Evolutionary conservation across 768 basidiomycete species (phyloP).

Genomic region (Boletus sensibilis): DNA sequence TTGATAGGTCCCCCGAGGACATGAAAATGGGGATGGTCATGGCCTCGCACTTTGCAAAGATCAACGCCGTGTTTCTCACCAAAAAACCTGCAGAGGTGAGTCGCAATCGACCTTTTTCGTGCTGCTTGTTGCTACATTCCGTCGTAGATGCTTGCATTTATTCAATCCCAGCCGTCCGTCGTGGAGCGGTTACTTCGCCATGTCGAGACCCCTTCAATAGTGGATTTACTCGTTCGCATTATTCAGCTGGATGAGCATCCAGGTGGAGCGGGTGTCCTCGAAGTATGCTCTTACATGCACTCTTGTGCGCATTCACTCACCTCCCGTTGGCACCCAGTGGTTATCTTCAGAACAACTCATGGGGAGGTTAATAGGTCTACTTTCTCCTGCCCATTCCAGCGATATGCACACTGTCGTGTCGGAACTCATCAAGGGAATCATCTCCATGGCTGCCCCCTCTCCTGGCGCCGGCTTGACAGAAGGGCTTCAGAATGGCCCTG

Average conservation of each 20-base stretch:
- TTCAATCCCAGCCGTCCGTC: constrained; percentile 77
- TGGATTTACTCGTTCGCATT: constrained; percentile 87
- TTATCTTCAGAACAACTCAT: constrained; percentile 83
- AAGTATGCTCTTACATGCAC: constrained; percentile 58
- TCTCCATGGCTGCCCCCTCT: constrained; percentile 89
- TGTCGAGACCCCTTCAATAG: constrained; percentile 86
- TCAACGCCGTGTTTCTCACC: constrained; percentile 82
- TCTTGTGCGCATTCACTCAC: constrained; percentile 30
- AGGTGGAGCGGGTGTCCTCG: constrained; percentile 77
- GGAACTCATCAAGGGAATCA: constrained; percentile 91
- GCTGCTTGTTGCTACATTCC: constrained; percentile 15
- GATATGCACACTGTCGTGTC: constrained; percentile 84
- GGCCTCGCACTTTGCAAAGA: constrained; percentile 92
- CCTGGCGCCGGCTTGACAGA: constrained; percentile 73
- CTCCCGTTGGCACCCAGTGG: constrained; percentile 60
- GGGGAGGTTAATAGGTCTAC: constrained; percentile 71
- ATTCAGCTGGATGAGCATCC: constrained; percentile 87
- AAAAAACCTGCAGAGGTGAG: constrained; percentile 88
- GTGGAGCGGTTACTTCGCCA: constrained; percentile 81
- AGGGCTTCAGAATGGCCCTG: constrained; percentile 64
- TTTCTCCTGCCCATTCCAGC: constrained; percentile 73
- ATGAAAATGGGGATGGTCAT: constrained; percentile 86
- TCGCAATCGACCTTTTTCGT: constrained; percentile 20
- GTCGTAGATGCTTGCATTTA: constrained; percentile 86
- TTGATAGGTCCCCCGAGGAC: constrained; percentile 77